Evolutionary conservation across 805 yeast genomes (phyloP), one percentile per base, ranked within the genome.

Genomic region (Komagataella kurtzmanii): DNA sequence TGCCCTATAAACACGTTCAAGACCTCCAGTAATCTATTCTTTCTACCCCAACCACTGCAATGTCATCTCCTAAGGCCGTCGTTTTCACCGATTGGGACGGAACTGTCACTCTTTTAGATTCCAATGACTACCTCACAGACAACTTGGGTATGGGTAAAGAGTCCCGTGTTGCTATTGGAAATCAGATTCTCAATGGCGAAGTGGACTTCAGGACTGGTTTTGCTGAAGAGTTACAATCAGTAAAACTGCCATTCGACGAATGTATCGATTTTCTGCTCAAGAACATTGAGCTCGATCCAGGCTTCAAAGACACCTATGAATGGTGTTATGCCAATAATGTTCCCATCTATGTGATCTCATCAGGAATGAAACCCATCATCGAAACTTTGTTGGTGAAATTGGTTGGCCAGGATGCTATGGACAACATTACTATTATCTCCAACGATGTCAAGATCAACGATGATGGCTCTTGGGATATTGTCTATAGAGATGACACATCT

Each of bases 71-170:
- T 30, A 30, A 56, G 56, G 91, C 95, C 48, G 88, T 93, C 61
- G 85, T 93, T 46, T 93, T 93, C 73, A 86, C 97, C 46, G 99
- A 93, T 66, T 93, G 95, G 80, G 99, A 93, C 65, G 99, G 99
- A 24, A 93, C 99, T 2, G 93, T 93, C 56, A 93, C 99, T 10
- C 71, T 86, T 54, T 95, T 57, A 62, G 99, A 93, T 66, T 86
- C 96, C 54, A 93, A 93, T 65, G 98, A 93, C 66, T 85, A 74
- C 65, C 71, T 93, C 56, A 90, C 97, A 7, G 98, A 93, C 65
- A 79, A 79, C 59, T 71, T 85, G 19, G 99, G 99, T 3, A 85
- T 88, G 65, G 98, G 98, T 3, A 69, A 71, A 49, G 80, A 73
- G 24, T 74, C 75, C 56, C 78, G 99, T 58, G 68, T 73, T 52